Evolutionary conservation across 345 rosid genomes (phyloP), one percentile per base, ranked within the genome.

Genomic region (Pugionium cornutum): DNA sequence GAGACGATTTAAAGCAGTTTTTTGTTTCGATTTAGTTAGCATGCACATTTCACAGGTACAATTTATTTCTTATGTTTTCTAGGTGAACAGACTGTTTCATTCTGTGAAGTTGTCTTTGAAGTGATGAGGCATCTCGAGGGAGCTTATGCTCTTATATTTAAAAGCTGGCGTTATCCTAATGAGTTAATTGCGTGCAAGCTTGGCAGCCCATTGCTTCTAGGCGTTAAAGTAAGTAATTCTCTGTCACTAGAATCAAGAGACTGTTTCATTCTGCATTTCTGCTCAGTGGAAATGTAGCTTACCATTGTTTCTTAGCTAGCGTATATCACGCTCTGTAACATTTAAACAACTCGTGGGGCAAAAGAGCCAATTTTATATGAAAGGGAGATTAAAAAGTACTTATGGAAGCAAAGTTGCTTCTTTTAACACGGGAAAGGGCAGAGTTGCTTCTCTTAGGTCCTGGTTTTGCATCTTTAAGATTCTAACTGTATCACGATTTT

Each of bases 111-210:
- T 76, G 97, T 94, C 31, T 79, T 86, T 66, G 99, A 94, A 81
- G 96, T 94, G 64, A 85, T 94, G 91, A 83, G 92, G 68, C 97
- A 86, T 69, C 95, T 94, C 62, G 99, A 90, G 69, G 99, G 99
- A 70, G 99, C 99, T 43, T 94, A 90, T 80, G 99, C 99, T 55
- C 99, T 94, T 70, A 79, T 90, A 25, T 90, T 94, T 70, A 94
- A 90, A 79, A 94, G 99, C 73, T 68, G 75, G 55, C 97, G 86
- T 69, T 94, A 94, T 77, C 97, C 95, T 18, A 86, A 94, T 64
- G 97, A 94, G 84, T 79, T 94, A 69, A 79, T 94, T 67, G 97
- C 99, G 2, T 90, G 99, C 85, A 94, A 86, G 80, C 92, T 86
- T 62, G 99, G 99, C 26, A 94, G 99, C 56, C 97, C 97, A 6